Evolutionary conservation across 192 early-diverging fungal species (phyloP).

Genomic region (Anaeromyces robustus): DNA sequence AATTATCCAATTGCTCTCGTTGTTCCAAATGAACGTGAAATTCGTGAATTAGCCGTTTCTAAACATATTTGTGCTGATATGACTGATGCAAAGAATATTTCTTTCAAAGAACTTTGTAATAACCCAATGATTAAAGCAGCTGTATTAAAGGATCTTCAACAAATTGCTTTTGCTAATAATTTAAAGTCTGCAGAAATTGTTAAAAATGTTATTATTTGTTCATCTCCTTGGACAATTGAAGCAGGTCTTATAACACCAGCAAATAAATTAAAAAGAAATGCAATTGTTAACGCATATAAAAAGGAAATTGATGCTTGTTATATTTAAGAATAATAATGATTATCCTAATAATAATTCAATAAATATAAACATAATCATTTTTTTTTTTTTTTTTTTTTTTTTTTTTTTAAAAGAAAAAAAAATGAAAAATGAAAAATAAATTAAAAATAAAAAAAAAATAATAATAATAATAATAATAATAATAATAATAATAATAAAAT

Average conservation of each 20-base stretch:
- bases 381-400: too few relatives aligned
- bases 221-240: slow-evolving; percentile 83
- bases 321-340: background rate
- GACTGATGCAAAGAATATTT: slow-evolving; percentile 11
- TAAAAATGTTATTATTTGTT: slow-evolving; percentile 40
- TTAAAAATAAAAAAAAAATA: too few relatives aligned
- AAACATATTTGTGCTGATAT: background rate
- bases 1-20: slow-evolving; percentile 61
- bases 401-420: too few relatives aligned
- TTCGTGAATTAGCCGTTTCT: slow-evolving; percentile 21
- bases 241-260: slow-evolving; percentile 81
- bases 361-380: too few relatives aligned
- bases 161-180: slow-evolving; percentile 39
- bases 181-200: slow-evolving; percentile 64
- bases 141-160: slow-evolving; percentile 37
- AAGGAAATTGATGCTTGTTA: slow-evolving; percentile 39
- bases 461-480: too few relatives aligned
- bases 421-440: too few relatives aligned
- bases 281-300: slow-evolving; percentile 51
- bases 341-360: too few relatives aligned
- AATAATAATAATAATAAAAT: too few relatives aligned
- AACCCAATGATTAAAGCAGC: slow-evolving; percentile 12
- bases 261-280: slow-evolving; percentile 77
- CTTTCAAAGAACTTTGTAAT: slow-evolving; percentile 35
- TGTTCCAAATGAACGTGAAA: slow-evolving; percentile 39